Percentiles rank a stretch among this genome's conserved stretches.
phyloP scores from a whole-genome alignment of 2,329 filamentous ascomycete genomes.

The Endoconidiophora laricicola region DNA sequence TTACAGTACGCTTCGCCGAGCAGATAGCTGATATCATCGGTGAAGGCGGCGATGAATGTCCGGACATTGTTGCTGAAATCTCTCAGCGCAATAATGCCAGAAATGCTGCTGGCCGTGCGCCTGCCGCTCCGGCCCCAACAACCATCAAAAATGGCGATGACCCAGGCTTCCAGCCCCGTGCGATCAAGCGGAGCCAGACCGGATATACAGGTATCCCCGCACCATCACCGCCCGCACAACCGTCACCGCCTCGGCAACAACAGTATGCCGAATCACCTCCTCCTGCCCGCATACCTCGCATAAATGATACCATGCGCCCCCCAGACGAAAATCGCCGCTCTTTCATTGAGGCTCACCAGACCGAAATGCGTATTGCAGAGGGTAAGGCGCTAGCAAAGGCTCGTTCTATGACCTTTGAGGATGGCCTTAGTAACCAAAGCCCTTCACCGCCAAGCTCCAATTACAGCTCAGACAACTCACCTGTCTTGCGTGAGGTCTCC shows the following conservation, averaged over 20 bases:
- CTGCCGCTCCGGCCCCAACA: constrained; percentile 8
- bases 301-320: constrained; percentile 16
- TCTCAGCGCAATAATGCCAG: constrained; percentile 32
- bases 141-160: constrained; percentile 18
- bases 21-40: constrained; percentile 64
- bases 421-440: background rate
- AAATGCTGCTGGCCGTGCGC: constrained; percentile 18
- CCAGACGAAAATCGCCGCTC: constrained; percentile 39
- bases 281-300: background rate
- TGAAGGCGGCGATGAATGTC: constrained; percentile 76
- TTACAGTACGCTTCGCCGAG: constrained; percentile 59
- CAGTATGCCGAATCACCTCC: background rate
- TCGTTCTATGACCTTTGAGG: constrained; percentile 3
- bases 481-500: constrained; percentile 8
- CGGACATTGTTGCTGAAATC: constrained; percentile 55
- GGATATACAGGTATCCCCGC: constrained; percentile 25
- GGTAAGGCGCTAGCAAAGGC: constrained; percentile 41
- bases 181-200: constrained; percentile 41
- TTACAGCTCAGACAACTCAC: constrained; percentile 9
- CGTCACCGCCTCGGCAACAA: constrained; percentile 17
- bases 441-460: constrained; percentile 9
- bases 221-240: background rate
- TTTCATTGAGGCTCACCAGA: constrained; percentile 40
- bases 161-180: constrained; percentile 32
- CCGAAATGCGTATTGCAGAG: constrained; percentile 44